Evolutionary conservation across 1,139 yeast species (phyloP).

Genomic region (Zygosaccharomyces sapae): DNA sequence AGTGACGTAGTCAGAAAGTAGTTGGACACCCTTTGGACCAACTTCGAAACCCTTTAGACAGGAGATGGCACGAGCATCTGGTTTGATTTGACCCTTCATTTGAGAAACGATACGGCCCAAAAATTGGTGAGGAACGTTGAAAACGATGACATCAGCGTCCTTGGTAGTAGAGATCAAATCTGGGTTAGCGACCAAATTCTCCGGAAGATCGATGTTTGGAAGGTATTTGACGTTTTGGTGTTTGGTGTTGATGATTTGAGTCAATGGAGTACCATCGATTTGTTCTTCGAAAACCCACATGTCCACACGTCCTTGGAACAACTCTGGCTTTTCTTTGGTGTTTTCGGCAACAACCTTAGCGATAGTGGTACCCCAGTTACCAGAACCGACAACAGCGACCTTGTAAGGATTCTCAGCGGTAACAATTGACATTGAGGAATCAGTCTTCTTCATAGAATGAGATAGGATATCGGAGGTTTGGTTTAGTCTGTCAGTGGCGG

Average conservation of each 20-base stretch:
- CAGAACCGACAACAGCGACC: slow-evolving; percentile 59
- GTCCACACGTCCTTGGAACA: slow-evolving; percentile 64
- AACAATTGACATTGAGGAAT: slow-evolving; percentile 20
- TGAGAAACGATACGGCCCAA: slow-evolving; percentile 67
- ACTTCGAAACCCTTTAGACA: slow-evolving; percentile 93
- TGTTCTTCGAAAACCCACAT: slow-evolving; percentile 96
- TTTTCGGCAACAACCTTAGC: slow-evolving; percentile 92
- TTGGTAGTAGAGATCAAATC: slow-evolving; percentile 66
- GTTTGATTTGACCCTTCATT: slow-evolving; percentile 67
- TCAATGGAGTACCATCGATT: slow-evolving; percentile 64
- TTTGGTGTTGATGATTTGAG: slow-evolving; percentile 77
- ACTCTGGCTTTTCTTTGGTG: slow-evolving; percentile 58
- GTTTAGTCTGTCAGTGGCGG: slow-evolving; percentile 35
- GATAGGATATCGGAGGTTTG: slow-evolving; percentile 31
- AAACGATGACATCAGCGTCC: slow-evolving; percentile 77
- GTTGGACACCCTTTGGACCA: slow-evolving; percentile 69
- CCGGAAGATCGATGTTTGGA: slow-evolving; percentile 76
- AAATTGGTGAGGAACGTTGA: slow-evolving; percentile 94
- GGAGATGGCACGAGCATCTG: slow-evolving; percentile 76
- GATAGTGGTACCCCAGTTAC: slow-evolving; percentile 93
- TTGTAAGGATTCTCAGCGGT: slow-evolving; percentile 43
- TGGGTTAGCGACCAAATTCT: slow-evolving; percentile 78
- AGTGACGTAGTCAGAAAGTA: slow-evolving; percentile 70
- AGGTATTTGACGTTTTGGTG: slow-evolving; percentile 90
- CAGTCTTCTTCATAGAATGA: slow-evolving; percentile 23